Conservation (phyloP, 1,284 basidiomycete species). For the Cryptococcus wingfieldii region DNA sequence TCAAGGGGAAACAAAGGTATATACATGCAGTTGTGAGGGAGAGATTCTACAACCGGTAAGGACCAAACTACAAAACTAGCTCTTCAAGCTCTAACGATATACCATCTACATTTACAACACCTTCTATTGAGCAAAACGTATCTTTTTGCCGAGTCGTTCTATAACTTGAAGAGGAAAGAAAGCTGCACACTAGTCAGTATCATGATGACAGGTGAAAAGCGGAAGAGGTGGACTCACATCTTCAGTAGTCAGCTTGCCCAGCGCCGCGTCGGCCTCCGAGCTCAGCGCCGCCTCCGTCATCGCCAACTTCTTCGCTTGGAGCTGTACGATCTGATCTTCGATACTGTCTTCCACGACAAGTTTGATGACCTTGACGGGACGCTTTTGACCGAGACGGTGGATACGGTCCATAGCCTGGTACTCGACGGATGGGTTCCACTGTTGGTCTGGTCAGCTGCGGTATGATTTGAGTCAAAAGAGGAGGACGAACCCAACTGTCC, state of each 20-base stretch:
- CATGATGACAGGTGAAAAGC: not conserved
- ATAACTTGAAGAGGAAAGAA: constrained; percentile 69
- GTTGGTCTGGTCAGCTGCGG: not conserved
- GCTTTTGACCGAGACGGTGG: constrained; percentile 71
- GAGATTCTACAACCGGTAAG: no score
- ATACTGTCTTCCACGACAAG: constrained; percentile 95
- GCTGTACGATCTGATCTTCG: constrained; percentile 65
- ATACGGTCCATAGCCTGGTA: constrained; percentile 92
- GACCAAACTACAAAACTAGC: no score
- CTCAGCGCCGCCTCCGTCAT: constrained; percentile 43
- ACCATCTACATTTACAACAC: no score
- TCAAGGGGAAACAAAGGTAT: no score
- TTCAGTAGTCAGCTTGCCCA: constrained; percentile 82
- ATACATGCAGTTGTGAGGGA: no score
- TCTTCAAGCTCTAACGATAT: no score
- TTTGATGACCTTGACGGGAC: constrained; percentile 89
- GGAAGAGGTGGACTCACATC: constrained; percentile 60
- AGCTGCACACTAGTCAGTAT: constrained; percentile 51
- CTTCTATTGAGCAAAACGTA: no score
- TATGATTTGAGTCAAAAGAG: not conserved
- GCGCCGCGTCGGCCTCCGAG: constrained; percentile 55
- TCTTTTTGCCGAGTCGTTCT: constrained; percentile 2
- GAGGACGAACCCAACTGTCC: constrained; percentile 36
- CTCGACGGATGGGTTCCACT: constrained; percentile 69
- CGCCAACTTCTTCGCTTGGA: constrained; percentile 65